Percentiles rank a stretch among this genome's conserved stretches.
Conservation (phyloP, 1,284 basidiomycete species). For the Athelia psychrophila region DNA sequence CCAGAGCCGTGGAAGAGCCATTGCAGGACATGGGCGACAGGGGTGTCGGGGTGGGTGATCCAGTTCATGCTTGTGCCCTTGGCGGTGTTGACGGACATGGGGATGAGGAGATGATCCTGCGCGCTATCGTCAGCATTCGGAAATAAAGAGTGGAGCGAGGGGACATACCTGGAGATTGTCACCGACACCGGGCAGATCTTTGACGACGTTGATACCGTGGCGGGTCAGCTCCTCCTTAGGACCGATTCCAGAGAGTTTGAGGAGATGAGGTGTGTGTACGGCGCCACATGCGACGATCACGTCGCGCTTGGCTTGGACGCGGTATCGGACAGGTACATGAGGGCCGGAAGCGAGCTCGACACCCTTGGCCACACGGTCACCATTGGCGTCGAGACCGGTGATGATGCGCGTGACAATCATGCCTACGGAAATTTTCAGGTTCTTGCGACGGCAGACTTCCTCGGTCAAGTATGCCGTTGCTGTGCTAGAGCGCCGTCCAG, state of each 20-base stretch:
- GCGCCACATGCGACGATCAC: slow-evolving; percentile 37
- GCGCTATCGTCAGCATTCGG: background rate
- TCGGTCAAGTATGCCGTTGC: slow-evolving; percentile 33
- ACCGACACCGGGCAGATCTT: slow-evolving; percentile 37
- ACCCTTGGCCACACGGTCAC: background rate
- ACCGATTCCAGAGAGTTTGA: slow-evolving; percentile 47
- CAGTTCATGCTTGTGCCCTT: slow-evolving; percentile 28
- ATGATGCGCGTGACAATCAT: slow-evolving; percentile 10
- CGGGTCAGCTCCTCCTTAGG: slow-evolving; percentile 30
- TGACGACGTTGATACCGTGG: slow-evolving; percentile 31
- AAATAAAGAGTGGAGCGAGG: background rate
- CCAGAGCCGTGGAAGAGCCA: slow-evolving; percentile 32
- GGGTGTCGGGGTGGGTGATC: slow-evolving; percentile 23
- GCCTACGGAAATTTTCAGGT: slow-evolving; percentile 32
- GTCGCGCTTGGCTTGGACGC: slow-evolving; percentile 26
- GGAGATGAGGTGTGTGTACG: slow-evolving; percentile 39
- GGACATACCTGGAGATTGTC: slow-evolving; percentile 33
- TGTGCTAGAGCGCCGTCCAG: slow-evolving; percentile 28
- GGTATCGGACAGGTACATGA: slow-evolving; percentile 15
- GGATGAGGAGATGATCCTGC: slow-evolving; percentile 26
- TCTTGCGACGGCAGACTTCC: slow-evolving; percentile 29
- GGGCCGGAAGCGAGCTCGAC: slow-evolving; percentile 8
- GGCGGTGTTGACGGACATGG: slow-evolving; percentile 24
- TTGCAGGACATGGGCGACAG: slow-evolving; percentile 20
- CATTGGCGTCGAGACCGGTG: background rate